Evolutionary conservation across 2,329 filamentous ascomycete species (phyloP).

Genomic region (Aspergillus fructus): DNA sequence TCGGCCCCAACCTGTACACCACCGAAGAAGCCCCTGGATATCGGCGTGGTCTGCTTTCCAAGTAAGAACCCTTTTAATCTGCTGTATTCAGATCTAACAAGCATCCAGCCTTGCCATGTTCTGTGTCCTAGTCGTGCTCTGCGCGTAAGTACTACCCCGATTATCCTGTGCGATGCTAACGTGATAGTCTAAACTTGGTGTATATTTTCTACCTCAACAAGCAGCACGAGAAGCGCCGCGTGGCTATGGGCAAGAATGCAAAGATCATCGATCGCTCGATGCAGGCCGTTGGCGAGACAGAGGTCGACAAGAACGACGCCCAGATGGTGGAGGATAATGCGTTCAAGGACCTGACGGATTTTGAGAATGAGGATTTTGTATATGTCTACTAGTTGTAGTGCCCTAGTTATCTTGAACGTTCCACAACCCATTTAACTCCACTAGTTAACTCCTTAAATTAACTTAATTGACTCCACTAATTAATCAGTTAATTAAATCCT

Average conservation of each 20-base stretch:
- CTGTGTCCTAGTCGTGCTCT: slow-evolving; percentile 56
- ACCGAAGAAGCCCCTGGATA: slow-evolving; percentile 61
- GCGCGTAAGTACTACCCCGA: slow-evolving; percentile 32
- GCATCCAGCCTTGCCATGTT: slow-evolving; percentile 55
- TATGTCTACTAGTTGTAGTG: slow-evolving; percentile 50
- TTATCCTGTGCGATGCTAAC: background rate
- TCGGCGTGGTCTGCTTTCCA: slow-evolving; percentile 57
- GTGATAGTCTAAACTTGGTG: slow-evolving; percentile 35
- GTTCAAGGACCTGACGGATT: slow-evolving; percentile 60
- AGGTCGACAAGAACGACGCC: slow-evolving; percentile 29
- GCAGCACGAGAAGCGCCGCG: slow-evolving; percentile 54
- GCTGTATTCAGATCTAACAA: background rate
- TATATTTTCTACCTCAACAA: slow-evolving; percentile 57
- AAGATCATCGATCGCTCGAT: slow-evolving; percentile 61
- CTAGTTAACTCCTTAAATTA: background rate
- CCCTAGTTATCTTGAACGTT: background rate
- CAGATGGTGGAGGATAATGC: slow-evolving; percentile 46
- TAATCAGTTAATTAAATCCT: background rate
- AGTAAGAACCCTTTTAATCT: slow-evolving; percentile 33
- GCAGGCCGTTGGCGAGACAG: slow-evolving; percentile 38
- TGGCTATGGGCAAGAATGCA: slow-evolving; percentile 60
- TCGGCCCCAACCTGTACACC: slow-evolving; percentile 65
- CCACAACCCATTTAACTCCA: background rate
- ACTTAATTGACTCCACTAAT: too few species aligned
- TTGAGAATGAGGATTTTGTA: slow-evolving; percentile 64